Evolutionary conservation across 2,329 filamentous ascomycete species (phyloP), one percentile per base, ranked within the genome.

Genomic region (Myrmaecium sp.): DNA sequence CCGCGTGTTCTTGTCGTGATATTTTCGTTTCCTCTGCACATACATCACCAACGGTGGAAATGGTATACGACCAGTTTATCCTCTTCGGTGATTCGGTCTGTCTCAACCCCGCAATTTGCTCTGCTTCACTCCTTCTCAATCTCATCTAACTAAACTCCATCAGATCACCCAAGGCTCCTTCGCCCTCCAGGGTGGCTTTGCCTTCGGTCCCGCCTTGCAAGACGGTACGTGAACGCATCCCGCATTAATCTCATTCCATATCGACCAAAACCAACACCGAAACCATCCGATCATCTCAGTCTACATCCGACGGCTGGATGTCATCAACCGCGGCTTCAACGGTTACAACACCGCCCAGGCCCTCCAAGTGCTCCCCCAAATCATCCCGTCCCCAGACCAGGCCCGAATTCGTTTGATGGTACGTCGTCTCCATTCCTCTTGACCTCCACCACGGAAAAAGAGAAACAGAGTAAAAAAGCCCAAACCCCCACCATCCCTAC

Each of bases 261-360:
- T n/a, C n/a, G n/a, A n/a, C n/a, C n/a, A n/a, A n/a, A n/a, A 7
- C 14, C 23, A 24, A 13, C 23, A 14, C 28, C 23, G 18, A 18
- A 12, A 22, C 12, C 8, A 11, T 11, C 23, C 10, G 34, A 34
- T 36, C 23, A 34, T 27, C 10, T 30, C 39, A 86, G 80, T 66
- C 30, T 84, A 80, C 44, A 67, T 70, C 26, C 71, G 86, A 30
- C 69, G 73, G 18, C 61, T 89, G 9, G 89, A 95, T 54, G 70
- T 95, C 24, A 58, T 95, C 41, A 93, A 94, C 49, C 70, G 83
- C 23, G 89, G 89, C 4, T 71, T 91, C 35, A 78, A 70, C 35
- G 86, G 86, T 7, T 94, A 86, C 59, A 92, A 75, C 43, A 83
- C 82, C 2, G 62, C 64, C 18, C 73, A 92, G 48, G 75, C 73